These are phyloP conservation scores for Eudorina sp. DNA, from an alignment of 139 green algal genomes.

Conservation along the genomic window DNA sequence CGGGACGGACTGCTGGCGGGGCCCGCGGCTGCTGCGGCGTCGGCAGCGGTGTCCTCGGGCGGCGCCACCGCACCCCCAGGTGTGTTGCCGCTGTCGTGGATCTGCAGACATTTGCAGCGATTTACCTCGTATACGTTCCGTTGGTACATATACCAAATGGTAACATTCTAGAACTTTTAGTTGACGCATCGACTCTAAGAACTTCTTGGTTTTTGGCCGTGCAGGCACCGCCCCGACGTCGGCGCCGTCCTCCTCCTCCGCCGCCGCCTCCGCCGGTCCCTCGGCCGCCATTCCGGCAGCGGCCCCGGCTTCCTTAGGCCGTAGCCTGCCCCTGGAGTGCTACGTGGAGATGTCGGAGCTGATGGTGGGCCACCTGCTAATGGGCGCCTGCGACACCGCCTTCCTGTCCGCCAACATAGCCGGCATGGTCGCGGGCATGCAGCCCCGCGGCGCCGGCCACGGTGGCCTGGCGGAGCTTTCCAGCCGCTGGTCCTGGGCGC, in stretches of 20 bases:
- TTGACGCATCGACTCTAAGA: no score
- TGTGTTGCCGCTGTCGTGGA: no score
- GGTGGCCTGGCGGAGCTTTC: neutral
- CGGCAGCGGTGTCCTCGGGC: no score
- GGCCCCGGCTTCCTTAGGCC: neutral
- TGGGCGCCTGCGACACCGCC: slow-evolving; percentile 19
- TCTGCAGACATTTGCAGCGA: no score
- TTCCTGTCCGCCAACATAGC: slow-evolving; percentile 18
- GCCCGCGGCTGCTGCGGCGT: no score
- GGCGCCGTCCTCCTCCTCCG: neutral
- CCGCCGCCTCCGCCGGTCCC: neutral
- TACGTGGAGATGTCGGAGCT: slow-evolving; percentile 36
- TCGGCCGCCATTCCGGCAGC: neutral
- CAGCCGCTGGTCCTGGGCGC: neutral
- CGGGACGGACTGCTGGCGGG: neutral
- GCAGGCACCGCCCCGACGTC: neutral
- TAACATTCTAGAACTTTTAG: no score
- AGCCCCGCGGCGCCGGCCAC: neutral
- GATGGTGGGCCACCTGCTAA: slow-evolving; percentile 19
- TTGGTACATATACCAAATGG: no score
- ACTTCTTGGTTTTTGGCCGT: neutral
- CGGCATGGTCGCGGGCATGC: neutral
- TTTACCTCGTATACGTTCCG: no score
- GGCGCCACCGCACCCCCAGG: no score
- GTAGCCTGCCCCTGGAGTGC: slow-evolving; percentile 28